Conservation (phyloP, 768 basidiomycete species). For the Trichaptum fuscoviolaceum region DNA sequence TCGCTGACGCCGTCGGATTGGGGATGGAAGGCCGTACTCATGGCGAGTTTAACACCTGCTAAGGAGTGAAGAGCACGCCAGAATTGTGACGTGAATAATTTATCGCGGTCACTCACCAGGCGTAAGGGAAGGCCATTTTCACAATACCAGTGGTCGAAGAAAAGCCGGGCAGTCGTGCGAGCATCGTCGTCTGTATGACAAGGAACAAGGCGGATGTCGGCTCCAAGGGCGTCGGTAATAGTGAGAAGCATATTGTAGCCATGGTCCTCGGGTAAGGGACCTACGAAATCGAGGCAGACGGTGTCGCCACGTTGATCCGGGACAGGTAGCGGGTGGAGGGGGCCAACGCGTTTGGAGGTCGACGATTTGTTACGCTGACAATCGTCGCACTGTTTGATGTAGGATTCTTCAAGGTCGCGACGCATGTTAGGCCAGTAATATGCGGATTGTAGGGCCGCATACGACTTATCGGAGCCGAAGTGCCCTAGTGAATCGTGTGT, state of each 20-base stretch:
- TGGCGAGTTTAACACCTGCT: no score
- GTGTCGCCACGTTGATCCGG: slow-evolving; percentile 12
- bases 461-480: slow-evolving; percentile 18
- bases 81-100: no score
- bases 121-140: slow-evolving; percentile 26
- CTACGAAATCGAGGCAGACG: slow-evolving; percentile 31
- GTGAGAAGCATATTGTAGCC: no score
- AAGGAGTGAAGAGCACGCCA: no score
- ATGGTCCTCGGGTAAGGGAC: slow-evolving; percentile 27
- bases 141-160: slow-evolving; percentile 26
- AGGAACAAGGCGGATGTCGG: slow-evolving; percentile 19
- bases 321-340: slow-evolving; percentile 17
- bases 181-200: slow-evolving; percentile 15
- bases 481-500: slow-evolving; percentile 18
- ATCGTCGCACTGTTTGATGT: no score
- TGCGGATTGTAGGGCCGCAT: slow-evolving; percentile 12
- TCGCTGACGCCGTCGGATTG: slow-evolving; percentile 33
- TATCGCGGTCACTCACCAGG: slow-evolving; percentile 29
- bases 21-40: slow-evolving; percentile 34
- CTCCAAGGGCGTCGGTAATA: slow-evolving; percentile 22
- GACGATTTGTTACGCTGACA: slow-evolving; percentile 31
- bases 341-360: slow-evolving; percentile 17
- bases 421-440: no score
- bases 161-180: no score
- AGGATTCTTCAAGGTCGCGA: no score